These are phyloP conservation scores for Euphrasia confusa DNA, from an alignment of 257 asterid genomes.

Conservation along the genomic window DNA sequence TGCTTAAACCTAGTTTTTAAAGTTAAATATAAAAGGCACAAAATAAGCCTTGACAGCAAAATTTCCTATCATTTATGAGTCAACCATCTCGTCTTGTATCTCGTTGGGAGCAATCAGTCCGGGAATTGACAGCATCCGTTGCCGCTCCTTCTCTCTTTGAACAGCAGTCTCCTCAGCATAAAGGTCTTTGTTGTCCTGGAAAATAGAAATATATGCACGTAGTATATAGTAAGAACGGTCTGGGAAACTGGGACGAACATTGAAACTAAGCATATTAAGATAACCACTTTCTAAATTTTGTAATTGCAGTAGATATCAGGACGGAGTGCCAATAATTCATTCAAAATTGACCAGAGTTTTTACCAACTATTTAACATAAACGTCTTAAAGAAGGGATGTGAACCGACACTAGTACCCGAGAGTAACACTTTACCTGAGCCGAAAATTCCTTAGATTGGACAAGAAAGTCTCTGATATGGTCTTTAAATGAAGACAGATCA, in stretches of 20 bases:
- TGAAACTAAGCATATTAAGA: not conserved
- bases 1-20: conserved; percentile 28
- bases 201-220: not conserved
- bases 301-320: not conserved
- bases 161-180: conserved; percentile 94
- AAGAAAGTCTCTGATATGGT: conserved; percentile 88
- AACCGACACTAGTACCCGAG: not conserved
- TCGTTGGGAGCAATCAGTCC: conserved; percentile 91
- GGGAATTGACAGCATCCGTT: conserved; percentile 80
- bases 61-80: conserved; percentile 39
- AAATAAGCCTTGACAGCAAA: conserved; percentile 26
- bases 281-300: not conserved
- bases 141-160: conserved; percentile 77
- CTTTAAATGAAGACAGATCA: conserved; percentile 69
- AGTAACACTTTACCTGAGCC: conserved; percentile 63
- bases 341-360: too few species aligned
- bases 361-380: not conserved
- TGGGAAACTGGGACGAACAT: not conserved
- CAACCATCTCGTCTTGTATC: conserved; percentile 90
- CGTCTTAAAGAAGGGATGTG: not conserved
- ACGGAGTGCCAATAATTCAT: too few species aligned
- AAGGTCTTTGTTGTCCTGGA: conserved; percentile 93
- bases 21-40: conserved; percentile 23
- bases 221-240: not conserved
- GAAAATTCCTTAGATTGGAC: conserved; percentile 96